Conservation (phyloP, 2,329 filamentous ascomycete species). For the Zasmidium citrigriseum region DNA sequence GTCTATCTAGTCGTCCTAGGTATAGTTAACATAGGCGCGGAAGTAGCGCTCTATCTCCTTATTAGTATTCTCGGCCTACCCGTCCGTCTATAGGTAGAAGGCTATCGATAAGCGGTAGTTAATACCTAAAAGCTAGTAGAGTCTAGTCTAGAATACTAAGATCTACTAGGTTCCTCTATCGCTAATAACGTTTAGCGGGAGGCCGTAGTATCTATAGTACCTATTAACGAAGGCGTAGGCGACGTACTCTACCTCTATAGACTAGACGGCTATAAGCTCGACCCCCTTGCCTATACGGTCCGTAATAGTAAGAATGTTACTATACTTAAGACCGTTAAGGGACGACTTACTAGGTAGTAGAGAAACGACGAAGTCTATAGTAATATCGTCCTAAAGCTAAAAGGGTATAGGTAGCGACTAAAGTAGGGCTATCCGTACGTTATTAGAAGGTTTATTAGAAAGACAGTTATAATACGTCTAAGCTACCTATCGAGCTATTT, state of each 20-base stretch:
- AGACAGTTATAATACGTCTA: background rate
- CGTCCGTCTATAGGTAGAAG: background rate
- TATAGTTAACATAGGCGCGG: background rate
- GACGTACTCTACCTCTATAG: background rate
- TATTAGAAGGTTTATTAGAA: background rate
- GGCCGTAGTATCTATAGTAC: background rate
- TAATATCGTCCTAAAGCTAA: background rate
- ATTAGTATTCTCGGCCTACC: slow-evolving; percentile 1
- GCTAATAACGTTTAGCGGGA: background rate
- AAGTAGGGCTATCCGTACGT: background rate
- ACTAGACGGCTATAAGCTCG: background rate
- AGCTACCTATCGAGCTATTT: background rate
- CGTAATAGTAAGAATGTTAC: background rate
- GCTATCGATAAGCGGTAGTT: background rate
- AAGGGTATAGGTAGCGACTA: background rate
- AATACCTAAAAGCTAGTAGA: background rate
- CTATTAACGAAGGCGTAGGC: background rate
- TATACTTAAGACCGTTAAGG: background rate
- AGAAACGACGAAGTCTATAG: background rate
- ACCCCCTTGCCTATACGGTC: no score
- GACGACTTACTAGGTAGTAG: background rate
- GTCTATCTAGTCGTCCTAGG: background rate
- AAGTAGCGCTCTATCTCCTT: slow-evolving; percentile 2
- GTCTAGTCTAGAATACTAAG: background rate
- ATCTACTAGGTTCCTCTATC: background rate